These are phyloP conservation scores for Dimocarpus longan DNA, from an alignment of 345 rosid genomes.

Conservation along the genomic window DNA sequence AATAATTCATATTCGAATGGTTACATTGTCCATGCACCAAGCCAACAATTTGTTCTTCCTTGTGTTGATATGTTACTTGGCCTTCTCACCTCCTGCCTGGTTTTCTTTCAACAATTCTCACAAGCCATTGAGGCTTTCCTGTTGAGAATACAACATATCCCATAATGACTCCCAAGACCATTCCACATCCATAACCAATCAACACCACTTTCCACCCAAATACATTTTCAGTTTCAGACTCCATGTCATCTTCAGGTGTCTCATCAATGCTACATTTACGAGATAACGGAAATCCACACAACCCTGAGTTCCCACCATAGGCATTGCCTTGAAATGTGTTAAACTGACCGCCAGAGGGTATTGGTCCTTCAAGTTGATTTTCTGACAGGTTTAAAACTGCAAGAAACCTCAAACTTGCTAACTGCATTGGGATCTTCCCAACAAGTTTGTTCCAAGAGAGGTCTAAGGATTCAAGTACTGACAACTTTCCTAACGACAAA, in stretches of 20 bases:
- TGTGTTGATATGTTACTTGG: background rate
- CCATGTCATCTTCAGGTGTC: background rate
- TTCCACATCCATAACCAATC: background rate
- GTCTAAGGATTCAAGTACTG: background rate
- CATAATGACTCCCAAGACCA: background rate
- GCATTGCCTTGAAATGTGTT: slow-evolving; percentile 10
- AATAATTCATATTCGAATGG: no score
- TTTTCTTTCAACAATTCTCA: background rate
- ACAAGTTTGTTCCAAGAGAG: background rate
- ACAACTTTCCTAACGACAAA: background rate
- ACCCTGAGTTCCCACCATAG: slow-evolving; percentile 13
- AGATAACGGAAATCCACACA: background rate
- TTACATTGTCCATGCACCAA: no score
- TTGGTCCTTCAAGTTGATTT: slow-evolving; percentile 6
- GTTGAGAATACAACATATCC: background rate
- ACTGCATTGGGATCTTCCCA: background rate
- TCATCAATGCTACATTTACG: background rate
- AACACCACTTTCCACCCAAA: background rate
- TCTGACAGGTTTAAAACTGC: slow-evolving; percentile 5
- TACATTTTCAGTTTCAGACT: background rate
- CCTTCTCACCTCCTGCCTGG: background rate
- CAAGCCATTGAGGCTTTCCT: background rate
- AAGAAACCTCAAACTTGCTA: slow-evolving; percentile 13
- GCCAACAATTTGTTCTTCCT: background rate
- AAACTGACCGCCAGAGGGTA: slow-evolving; percentile 13